Percentiles rank a stretch among this genome's conserved stretches.
These are phyloP conservation scores for Phtheirospermum japonicum DNA, from an alignment of 257 asterid species.

Conservation along the genomic window DNA sequence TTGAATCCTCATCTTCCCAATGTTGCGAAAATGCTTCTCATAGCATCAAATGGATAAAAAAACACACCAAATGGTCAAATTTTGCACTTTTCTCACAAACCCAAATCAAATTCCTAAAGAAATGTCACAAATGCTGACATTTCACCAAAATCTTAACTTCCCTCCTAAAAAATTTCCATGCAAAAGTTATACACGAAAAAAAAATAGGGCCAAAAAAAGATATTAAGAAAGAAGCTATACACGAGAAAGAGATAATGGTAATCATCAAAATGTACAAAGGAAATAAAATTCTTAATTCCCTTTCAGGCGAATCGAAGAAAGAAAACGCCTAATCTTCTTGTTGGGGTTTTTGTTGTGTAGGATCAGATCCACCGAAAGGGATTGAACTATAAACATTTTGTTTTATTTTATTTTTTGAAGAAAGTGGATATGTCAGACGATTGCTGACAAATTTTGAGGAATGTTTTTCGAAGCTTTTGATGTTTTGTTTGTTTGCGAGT, in stretches of 20 bases:
- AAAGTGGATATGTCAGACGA: constrained; percentile 19
- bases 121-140: not conserved
- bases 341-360: constrained; percentile 26
- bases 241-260: constrained; percentile 16
- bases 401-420: not conserved
- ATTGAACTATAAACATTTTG: constrained; percentile 29
- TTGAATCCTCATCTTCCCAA: constrained; percentile 45
- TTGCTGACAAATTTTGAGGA: constrained; percentile 20
- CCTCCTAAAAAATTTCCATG: too few relatives aligned
- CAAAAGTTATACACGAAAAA: too few relatives aligned
- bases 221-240: too few relatives aligned
- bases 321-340: not conserved
- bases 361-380: constrained; percentile 41
- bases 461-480: constrained; percentile 2
- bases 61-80: constrained; percentile 20
- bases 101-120: not conserved
- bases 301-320: constrained; percentile 28
- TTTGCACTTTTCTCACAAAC: not conserved
- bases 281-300: constrained; percentile 26
- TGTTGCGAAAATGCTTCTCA: constrained; percentile 45
- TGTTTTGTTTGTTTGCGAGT: constrained; percentile 24
- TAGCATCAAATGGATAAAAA: constrained; percentile 37
- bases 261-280: constrained; percentile 11
- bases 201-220: too few relatives aligned
- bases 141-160: not conserved